Conservation (phyloP, 495 filamentous ascomycete species). For the Hyaloscypha hepaticicola region DNA sequence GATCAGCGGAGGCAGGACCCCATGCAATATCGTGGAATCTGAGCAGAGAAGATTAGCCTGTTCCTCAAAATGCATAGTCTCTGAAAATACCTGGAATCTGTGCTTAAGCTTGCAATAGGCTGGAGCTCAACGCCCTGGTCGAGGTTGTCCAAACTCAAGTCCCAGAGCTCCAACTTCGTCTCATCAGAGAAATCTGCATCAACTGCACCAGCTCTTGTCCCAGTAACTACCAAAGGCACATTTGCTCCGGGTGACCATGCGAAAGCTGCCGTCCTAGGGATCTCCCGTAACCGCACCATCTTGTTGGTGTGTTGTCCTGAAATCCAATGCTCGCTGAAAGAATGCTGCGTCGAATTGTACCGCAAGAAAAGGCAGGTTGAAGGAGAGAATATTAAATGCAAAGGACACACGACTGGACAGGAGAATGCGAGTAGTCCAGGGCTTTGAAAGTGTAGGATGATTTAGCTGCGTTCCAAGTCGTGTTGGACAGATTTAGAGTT, state of each 20-base stretch:
- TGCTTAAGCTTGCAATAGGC: conserved; percentile 76
- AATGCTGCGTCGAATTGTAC: background rate
- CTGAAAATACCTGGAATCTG: conserved; percentile 76
- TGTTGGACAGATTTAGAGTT: conserved; percentile 28
- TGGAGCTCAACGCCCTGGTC: conserved; percentile 79
- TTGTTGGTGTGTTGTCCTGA: conserved; percentile 37
- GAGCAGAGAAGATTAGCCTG: conserved; percentile 22
- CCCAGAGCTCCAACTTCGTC: conserved; percentile 95
- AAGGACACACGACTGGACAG: conserved; percentile 11
- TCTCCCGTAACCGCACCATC: conserved; percentile 95
- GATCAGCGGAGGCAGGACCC: conserved; percentile 73
- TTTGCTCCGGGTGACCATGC: conserved; percentile 85
- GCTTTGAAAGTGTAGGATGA: conserved; percentile 8
- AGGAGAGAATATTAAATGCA: background rate
- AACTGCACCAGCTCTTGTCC: conserved; percentile 90
- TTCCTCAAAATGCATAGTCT: background rate
- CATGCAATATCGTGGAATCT: conserved; percentile 98
- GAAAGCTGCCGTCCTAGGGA: conserved; percentile 93
- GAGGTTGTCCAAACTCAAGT: conserved; percentile 73
- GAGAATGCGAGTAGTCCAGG: conserved; percentile 12
- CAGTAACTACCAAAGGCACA: conserved; percentile 85
- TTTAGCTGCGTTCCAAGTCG: conserved; percentile 23
- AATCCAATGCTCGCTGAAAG: conserved; percentile 10
- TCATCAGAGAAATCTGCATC: conserved; percentile 97
- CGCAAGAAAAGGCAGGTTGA: conserved; percentile 1